Evolutionary conservation across 2,329 filamentous ascomycete genomes (phyloP), one percentile per base, ranked within the genome.

Genomic region (Dissoconium aciculare): DNA sequence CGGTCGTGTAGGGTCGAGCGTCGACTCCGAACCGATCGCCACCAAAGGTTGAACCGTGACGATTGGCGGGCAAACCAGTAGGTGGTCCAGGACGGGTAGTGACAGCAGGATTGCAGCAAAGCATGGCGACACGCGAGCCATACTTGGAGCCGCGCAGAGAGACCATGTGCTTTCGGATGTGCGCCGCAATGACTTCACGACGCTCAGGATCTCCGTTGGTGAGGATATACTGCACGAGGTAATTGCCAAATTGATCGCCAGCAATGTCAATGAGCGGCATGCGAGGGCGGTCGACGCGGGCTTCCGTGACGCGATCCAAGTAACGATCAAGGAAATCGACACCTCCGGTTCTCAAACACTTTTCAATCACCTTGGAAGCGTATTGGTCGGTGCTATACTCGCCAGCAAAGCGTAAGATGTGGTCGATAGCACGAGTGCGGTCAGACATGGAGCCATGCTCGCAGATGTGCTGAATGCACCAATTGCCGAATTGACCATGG

Each of bases 341-440:
- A 15, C 84, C 82, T 26, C 87, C 83, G 59, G 98, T 92, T 64
- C 98, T 98, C 44, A 98, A 72, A 49, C 89, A 98, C 60, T 98
- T 98, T 61, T 98, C 87, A 38, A 98, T 87, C 26, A 98, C 89
- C 59, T 98, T 98, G 37, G 89, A 98, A 26, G 89, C 91, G 53
- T 94, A 98, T 52, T 98, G 89, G 47, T 98, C 89, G 70, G 92
- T 94, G 58, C 87, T 95, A 60, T 95, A 98, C 58, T 94, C 85
- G 11, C 83, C 80, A 17, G 85, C 82, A 57, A 83, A 92, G 40
- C 78, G 78, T 43, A 98, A 78, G 49, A 98, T 87, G 55, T 95
- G 87, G 45, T 98, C 87, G 49, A 94, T 78, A 26, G 91, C 89
- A 44, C 85, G 78, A 57, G 78, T 87, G 47, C 87, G 85, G 57